Evolutionary conservation across 108 stramenopile species (phyloP).

Genomic region (Fistulifera solaris): DNA sequence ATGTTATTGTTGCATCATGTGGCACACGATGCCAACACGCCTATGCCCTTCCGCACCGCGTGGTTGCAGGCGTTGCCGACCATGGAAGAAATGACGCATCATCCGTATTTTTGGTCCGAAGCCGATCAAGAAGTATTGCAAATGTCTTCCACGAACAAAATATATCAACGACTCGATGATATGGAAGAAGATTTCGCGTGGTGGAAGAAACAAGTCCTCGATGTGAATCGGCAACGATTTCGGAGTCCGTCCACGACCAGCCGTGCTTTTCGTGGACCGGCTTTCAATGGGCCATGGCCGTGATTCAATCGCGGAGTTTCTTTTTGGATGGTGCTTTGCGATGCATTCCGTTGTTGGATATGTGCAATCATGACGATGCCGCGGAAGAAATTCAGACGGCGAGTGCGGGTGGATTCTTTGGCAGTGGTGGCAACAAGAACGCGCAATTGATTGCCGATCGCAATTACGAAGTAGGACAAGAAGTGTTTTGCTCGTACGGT

Average conservation of each 20-base stretch:
- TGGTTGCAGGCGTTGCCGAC: slow-evolving; percentile 61
- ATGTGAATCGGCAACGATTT: slow-evolving; percentile 43
- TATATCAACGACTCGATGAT: slow-evolving; percentile 73
- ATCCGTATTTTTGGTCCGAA: slow-evolving; percentile 72
- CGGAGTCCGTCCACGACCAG: slow-evolving; percentile 36
- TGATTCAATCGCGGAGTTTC: slow-evolving; percentile 67
- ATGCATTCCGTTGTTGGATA: slow-evolving; percentile 74
- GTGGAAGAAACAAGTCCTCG: slow-evolving; percentile 53
- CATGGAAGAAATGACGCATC: slow-evolving; percentile 38
- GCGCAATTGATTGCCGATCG: slow-evolving; percentile 37
- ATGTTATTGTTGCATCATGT: slow-evolving; percentile 66
- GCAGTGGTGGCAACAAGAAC: slow-evolving; percentile 52
- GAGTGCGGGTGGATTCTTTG: slow-evolving; percentile 43
- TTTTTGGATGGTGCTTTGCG: slow-evolving; percentile 80
- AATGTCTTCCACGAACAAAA: slow-evolving; percentile 61
- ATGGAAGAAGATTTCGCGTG: slow-evolving; percentile 76
- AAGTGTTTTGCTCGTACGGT: slow-evolving; percentile 74
- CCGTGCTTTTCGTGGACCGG: slow-evolving; percentile 60
- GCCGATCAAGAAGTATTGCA: slow-evolving; percentile 75
- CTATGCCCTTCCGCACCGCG: slow-evolving; percentile 22
- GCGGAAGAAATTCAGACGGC: slow-evolving; percentile 6
- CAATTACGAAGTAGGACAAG: slow-evolving; percentile 41
- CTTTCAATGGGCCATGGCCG: slow-evolving; percentile 78
- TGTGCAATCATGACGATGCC: slow-evolving; percentile 76
- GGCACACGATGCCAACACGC: slow-evolving; percentile 19